Conservation (phyloP, 140 eudicot genomes). For the Flaveria floridana region DNA sequence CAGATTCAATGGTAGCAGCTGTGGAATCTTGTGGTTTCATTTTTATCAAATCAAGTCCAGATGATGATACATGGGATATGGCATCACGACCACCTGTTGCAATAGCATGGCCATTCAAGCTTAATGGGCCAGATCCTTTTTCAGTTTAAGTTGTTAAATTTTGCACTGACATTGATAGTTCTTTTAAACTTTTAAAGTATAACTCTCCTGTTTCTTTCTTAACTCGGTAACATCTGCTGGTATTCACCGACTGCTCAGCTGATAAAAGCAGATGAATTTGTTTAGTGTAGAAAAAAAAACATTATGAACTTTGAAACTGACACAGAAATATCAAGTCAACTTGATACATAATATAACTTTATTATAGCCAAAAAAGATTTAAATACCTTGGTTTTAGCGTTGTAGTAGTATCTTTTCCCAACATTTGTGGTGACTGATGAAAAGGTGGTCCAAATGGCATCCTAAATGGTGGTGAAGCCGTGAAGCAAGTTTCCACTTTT, state of each 20-base stretch:
- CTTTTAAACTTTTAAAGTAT: constrained; percentile 37
- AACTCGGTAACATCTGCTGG: constrained; percentile 68
- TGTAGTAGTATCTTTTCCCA: too few species aligned
- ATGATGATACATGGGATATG: too few species aligned
- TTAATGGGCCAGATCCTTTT: constrained; percentile 49
- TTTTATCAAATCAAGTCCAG: constrained; percentile 62
- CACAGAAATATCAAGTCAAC: too few species aligned
- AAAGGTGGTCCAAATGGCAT: constrained; percentile 50
- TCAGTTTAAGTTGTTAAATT: constrained; percentile 46
- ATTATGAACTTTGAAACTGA: constrained; percentile 1
- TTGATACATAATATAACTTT: too few species aligned
- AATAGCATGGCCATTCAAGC: constrained; percentile 84
- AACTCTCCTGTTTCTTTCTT: constrained; percentile 66
- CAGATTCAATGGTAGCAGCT: constrained; percentile 46
- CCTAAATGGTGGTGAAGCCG: constrained; percentile 32
- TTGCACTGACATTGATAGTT: constrained; percentile 51
- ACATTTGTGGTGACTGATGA: too few species aligned
- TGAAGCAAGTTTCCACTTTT: too few species aligned
- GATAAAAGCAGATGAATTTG: constrained; percentile 16
- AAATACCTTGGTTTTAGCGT: too few species aligned
- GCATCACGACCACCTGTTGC: constrained; percentile 95
- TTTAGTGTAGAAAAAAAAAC: constrained; percentile 1
- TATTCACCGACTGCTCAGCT: constrained; percentile 97
- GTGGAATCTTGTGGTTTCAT: constrained; percentile 85
- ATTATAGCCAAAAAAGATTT: too few species aligned